phyloP scores from a whole-genome alignment of 106 monocot genomes.

The Vanilla planifolia region DNA sequence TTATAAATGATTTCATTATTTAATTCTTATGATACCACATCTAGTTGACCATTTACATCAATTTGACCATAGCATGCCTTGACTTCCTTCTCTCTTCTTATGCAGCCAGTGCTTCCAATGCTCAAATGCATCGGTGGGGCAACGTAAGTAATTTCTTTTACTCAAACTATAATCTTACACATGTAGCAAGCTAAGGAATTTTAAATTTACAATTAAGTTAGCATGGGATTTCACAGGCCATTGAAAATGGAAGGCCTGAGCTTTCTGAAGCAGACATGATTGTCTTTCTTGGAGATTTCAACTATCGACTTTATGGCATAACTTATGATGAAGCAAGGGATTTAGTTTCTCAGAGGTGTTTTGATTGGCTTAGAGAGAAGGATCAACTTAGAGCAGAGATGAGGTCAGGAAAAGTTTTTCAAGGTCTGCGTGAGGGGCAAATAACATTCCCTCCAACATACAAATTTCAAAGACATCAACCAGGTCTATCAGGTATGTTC shows the following conservation, averaged over 20 bases:
- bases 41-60: background rate
- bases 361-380: slow-evolving; percentile 47
- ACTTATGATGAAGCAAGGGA: slow-evolving; percentile 68
- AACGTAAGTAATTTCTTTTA: slow-evolving; percentile 26
- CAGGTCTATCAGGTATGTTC: slow-evolving; percentile 9
- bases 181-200: no score
- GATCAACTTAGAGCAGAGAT: slow-evolving; percentile 9
- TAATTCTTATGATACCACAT: no score
- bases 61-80: background rate
- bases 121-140: slow-evolving; percentile 28
- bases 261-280: slow-evolving; percentile 71
- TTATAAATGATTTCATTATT: no score
- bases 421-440: slow-evolving; percentile 9
- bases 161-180: background rate
- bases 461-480: slow-evolving; percentile 8
- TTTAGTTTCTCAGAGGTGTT: slow-evolving; percentile 57
- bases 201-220: no score
- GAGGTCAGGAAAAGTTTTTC: slow-evolving; percentile 13
- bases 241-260: slow-evolving; percentile 42
- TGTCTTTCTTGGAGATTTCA: slow-evolving; percentile 65
- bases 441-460: slow-evolving; percentile 12
- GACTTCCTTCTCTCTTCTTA: slow-evolving; percentile 1
- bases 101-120: slow-evolving; percentile 32
- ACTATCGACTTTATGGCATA: slow-evolving; percentile 51
- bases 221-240: slow-evolving; percentile 11